These are phyloP conservation scores for Plasmopara muralis DNA, from an alignment of 352 stramenopile genomes.

Conservation along the genomic window DNA sequence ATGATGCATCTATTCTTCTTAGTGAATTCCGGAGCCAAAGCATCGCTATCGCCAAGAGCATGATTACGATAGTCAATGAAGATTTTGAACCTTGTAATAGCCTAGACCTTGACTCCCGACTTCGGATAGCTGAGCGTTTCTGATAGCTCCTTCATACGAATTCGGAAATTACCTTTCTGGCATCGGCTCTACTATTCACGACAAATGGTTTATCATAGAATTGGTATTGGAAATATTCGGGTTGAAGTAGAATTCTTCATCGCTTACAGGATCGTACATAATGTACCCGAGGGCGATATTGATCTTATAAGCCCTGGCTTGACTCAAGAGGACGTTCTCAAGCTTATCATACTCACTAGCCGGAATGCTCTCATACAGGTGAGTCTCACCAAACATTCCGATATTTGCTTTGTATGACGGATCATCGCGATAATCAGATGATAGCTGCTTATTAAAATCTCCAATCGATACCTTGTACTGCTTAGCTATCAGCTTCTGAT, in stretches of 20 bases:
- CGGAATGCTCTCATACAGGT: too few relatives aligned
- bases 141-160: conserved; percentile 12
- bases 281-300: too few relatives aligned
- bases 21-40: neutral
- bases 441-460: too few relatives aligned
- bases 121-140: conserved; percentile 13
- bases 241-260: conserved; percentile 2
- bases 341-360: too few relatives aligned
- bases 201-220: conserved; percentile 24
- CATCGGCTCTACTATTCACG: conserved; percentile 15
- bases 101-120: conserved; percentile 10
- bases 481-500: too few relatives aligned
- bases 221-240: conserved; percentile 24
- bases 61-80: conserved; percentile 16
- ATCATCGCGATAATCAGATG: too few relatives aligned
- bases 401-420: too few relatives aligned
- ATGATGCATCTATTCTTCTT: neutral
- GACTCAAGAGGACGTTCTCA: too few relatives aligned
- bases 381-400: too few relatives aligned
- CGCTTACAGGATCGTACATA: conserved; percentile 4
- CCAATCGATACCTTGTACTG: too few relatives aligned
- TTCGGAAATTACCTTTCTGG: conserved; percentile 12
- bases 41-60: conserved; percentile 9
- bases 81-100: conserved; percentile 15
- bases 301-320: neutral